Evolutionary conservation across 176 grass and related monocot genomes (phyloP), one percentile per base, ranked within the genome.

Genomic region (Saccharum officinarum): DNA sequence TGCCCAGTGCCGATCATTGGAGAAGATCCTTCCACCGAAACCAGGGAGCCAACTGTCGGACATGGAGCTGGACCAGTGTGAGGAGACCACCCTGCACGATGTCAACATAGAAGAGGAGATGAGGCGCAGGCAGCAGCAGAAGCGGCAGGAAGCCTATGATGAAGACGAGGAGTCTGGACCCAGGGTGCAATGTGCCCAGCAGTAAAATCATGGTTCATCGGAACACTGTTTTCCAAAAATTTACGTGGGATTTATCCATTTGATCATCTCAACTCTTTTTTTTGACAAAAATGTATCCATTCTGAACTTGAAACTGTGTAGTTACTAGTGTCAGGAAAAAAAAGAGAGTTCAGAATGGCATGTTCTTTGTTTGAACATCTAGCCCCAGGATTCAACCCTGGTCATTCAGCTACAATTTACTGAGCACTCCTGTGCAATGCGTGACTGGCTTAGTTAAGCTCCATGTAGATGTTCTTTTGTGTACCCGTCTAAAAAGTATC

Each of bases 101-200:
- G 92, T 97, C 54, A 91, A 97, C 78, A 97, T 99, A 10, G 97
- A 97, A 84, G 97, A 96, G 79, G 97, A 97, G 82, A 92, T 94
- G 92, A 89, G 88, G 79, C 89, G 88, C 74, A 94, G 75, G 86
- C 95, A 90, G 73, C 81, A 92, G 3, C 88, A 97, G 45, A 87
- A 50, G 72, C 88, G 69, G 14, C 88, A 95, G 33, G 92, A 99
- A 73, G 97, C 92, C 15, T 94, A 91, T 55, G 97, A 97, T 1
- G 92, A 99, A 14, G 93, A 96, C 7, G 84, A 90, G 0, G 93
- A 90, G 55, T 86, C 38, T 12, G 90, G 62, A 28, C 93, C 92
- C 12, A 89, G 97, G 45, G 92, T 99, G 16, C 97, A 97, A 70
- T 99, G 97, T 77, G 97, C 94, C 67, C 97, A 99, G 75, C 94